These are phyloP conservation scores for Mortierella sp. DNA, from an alignment of 371 early-diverging fungal genomes.

Conservation along the genomic window DNA sequence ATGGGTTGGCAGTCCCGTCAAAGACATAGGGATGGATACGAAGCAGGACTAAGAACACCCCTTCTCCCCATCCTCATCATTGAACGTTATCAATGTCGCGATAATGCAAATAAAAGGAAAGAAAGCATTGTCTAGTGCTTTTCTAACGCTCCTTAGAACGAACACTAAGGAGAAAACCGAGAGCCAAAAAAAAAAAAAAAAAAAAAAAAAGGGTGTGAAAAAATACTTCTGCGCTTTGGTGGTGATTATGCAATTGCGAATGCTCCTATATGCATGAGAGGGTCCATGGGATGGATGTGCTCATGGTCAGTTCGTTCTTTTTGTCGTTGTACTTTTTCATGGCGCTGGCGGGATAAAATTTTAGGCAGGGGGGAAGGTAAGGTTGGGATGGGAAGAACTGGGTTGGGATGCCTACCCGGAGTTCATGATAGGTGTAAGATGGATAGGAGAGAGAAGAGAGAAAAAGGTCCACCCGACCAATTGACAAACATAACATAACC, in stretches of 20 bases:
- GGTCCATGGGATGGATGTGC: background rate
- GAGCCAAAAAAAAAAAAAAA: background rate
- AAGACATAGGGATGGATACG: too few species aligned
- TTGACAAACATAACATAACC: too few species aligned
- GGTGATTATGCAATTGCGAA: conserved; percentile 16
- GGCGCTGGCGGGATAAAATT: background rate
- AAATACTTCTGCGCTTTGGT: conserved; percentile 13
- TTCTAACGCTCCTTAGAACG: background rate
- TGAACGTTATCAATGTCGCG: background rate
- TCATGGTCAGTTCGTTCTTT: conserved; percentile 9
- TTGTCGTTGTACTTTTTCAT: background rate
- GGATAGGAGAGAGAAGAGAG: too few species aligned
- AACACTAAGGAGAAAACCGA: background rate
- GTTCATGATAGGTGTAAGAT: too few species aligned
- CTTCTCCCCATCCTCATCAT: background rate
- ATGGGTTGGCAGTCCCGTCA: too few species aligned
- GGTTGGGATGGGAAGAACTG: too few species aligned
- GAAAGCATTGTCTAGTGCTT: background rate
- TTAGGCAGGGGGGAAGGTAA: too few species aligned
- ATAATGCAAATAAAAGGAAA: background rate
- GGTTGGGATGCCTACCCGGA: too few species aligned
- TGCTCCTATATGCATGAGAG: background rate
- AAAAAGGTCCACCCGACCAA: too few species aligned
- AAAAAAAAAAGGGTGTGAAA: too few species aligned
- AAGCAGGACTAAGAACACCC: background rate